Evolutionary conservation across 257 asterid genomes (phyloP).

Genomic region (Solanum pinnatisectum): DNA sequence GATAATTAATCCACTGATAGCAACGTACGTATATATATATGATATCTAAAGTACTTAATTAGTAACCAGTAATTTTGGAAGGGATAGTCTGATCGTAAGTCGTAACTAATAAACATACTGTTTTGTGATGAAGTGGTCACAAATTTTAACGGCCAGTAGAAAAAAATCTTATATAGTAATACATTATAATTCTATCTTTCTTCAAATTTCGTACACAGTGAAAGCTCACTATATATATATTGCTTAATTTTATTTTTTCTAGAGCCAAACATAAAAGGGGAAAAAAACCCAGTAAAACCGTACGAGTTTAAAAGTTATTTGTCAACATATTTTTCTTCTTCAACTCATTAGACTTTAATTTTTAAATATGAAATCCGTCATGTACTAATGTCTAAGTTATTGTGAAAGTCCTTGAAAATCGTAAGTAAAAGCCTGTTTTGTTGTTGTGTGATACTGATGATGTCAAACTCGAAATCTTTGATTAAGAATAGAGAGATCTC

Average conservation of each 20-base stretch:
- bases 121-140: not conserved
- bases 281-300: not conserved
- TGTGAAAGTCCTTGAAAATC: not conserved
- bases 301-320: too few species aligned
- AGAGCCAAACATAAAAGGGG: not conserved
- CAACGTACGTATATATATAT: not conserved
- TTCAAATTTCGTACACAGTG: not conserved
- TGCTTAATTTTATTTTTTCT: too few species aligned
- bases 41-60: not conserved
- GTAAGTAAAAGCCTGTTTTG: not conserved
- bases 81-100: too few species aligned
- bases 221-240: not conserved
- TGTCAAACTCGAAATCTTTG: not conserved
- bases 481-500: not conserved
- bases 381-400: fast-evolving
- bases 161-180: not conserved
- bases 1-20: not conserved
- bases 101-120: not conserved
- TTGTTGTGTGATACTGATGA: too few species aligned
- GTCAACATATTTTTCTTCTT: not conserved
- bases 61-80: not conserved
- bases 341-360: not conserved
- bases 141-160: fast-evolving
- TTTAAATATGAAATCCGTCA: not conserved
- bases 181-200: not conserved